Evolutionary conservation across 129 eudicot species (phyloP), one percentile per base, ranked within the genome.

Genomic region (Flaveria bidentis): DNA sequence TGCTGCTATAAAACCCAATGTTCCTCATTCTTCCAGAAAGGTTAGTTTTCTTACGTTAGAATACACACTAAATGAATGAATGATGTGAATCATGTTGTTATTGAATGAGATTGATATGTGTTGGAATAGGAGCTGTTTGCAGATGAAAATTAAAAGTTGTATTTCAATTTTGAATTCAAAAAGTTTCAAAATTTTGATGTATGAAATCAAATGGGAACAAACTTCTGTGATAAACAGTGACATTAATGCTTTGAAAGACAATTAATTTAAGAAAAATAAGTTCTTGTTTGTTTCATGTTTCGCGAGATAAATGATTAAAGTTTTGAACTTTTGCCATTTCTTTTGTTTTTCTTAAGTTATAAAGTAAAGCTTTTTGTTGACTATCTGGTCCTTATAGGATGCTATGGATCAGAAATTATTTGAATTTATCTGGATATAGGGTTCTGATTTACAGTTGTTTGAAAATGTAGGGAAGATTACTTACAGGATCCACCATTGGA

Each of bases 401-500:
- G 52, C 53, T 53, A 30, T 47, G 15, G 52, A 64, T 20, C 16
- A 30, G 44, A 45, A 77, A 26, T 20, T 56, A 2, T 72, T 9
- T 46, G 14, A 10, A 39, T 28, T 10, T 73, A 2, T 15, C 0
- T 72, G 69, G 51, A 25, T 49, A 10, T 25, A 25, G 51, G 76
- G 20, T 67, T 72, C 75, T 61, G 55, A 82, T 69, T 41, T 22
- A 11, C 70, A 58, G 77, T 53, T 49, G 53, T 26, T 36, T 30
- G 64, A 12, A 61, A 76, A 18, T 86, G 81, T 79, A 94, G 99
- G 96, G 97, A 30, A 87, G 90, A 64, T 80, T 94, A 71, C 81
- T 94, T 56, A 94, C 99, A 9, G 97, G 90, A 67, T 86, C 92
- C 23, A 81, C 96, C 3, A 84, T 94, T 41, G 91, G 97, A 63